Percentiles rank a stretch among this genome's conserved stretches.
Evolutionary conservation across 1,284 basidiomycete species (phyloP).

Genomic region (Cystobasidium pallidum): DNA sequence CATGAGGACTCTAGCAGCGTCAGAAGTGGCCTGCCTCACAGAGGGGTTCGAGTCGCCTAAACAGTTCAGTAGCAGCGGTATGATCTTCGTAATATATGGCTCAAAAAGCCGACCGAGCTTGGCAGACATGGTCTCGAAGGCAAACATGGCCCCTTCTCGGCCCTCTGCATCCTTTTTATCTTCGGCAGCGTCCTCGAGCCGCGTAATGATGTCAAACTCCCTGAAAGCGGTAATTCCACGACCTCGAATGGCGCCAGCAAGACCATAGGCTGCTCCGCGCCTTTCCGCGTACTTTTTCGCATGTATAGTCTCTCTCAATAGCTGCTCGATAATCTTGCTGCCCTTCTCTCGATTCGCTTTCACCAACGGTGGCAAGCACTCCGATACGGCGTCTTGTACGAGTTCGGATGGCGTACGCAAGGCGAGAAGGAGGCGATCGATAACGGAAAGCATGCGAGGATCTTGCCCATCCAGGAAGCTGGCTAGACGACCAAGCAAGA

Average conservation of each 20-base stretch:
- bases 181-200: conserved; percentile 75
- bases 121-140: conserved; percentile 85
- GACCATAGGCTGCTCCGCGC: conserved; percentile 92
- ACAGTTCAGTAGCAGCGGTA: conserved; percentile 80
- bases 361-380: conserved; percentile 82
- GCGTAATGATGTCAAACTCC: conserved; percentile 76
- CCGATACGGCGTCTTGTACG: conserved; percentile 94
- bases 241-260: conserved; percentile 90
- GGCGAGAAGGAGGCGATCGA: conserved; percentile 86
- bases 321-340: conserved; percentile 71
- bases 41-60: conserved; percentile 91
- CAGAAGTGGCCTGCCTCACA: conserved; percentile 92
- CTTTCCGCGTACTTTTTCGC: conserved; percentile 86
- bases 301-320: conserved; percentile 75
- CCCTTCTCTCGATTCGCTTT: conserved; percentile 65
- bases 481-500: conserved; percentile 91
- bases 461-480: conserved; percentile 81
- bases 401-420: conserved; percentile 94
- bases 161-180: conserved; percentile 87
- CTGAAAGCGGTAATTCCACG: conserved; percentile 83
- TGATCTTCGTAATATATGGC: conserved; percentile 83
- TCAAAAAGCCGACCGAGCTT: conserved; percentile 89
- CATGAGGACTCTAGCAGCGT: conserved; percentile 82
- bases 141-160: conserved; percentile 93
- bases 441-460: conserved; percentile 75